Conservation (phyloP, 345 rosid species). For the Salix arbutifolia region DNA sequence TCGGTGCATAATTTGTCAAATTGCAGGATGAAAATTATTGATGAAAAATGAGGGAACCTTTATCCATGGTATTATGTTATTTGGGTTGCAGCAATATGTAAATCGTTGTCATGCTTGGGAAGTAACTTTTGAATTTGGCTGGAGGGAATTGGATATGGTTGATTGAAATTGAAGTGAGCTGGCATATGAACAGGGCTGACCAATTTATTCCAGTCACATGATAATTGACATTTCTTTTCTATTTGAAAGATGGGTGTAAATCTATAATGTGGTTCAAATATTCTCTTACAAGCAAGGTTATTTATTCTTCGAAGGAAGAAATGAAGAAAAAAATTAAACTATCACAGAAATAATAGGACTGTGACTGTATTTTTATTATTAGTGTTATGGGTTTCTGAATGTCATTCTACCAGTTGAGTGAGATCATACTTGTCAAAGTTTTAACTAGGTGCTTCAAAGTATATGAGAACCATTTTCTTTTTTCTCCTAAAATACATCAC, state of each 20-base stretch:
- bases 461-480: neutral
- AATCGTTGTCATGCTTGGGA: neutral
- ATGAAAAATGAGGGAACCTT: neutral
- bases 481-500: slow-evolving; percentile 13
- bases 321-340: neutral
- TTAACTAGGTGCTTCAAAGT: neutral
- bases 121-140: neutral
- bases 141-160: neutral
- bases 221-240: neutral
- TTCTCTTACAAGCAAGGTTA: neutral
- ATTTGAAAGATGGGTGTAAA: neutral
- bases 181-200: neutral
- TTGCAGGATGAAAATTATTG: neutral
- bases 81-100: neutral
- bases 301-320: neutral
- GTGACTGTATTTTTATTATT: neutral
- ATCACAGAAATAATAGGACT: neutral
- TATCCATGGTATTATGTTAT: neutral
- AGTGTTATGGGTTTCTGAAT: neutral
- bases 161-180: neutral
- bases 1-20: neutral
- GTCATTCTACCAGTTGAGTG: neutral
- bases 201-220: neutral
- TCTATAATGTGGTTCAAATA: neutral
- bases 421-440: neutral